phyloP scores from a whole-genome alignment of 768 basidiomycete species.

The Collybia mongolica region DNA sequence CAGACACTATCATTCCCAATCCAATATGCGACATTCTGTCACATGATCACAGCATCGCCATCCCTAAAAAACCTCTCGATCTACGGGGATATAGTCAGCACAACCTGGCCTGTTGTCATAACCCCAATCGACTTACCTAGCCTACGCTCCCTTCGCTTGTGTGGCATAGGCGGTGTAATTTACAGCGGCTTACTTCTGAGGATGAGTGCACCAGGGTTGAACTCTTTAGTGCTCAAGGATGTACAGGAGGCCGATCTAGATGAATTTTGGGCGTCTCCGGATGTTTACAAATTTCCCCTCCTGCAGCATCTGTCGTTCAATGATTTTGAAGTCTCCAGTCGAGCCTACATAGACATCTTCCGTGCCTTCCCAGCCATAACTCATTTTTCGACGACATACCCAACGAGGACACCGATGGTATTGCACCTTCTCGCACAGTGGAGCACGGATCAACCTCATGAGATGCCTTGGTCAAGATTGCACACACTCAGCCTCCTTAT shows the following conservation, averaged over 20 bases:
- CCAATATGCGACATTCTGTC: slow-evolving; percentile 29
- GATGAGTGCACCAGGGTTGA: slow-evolving; percentile 36
- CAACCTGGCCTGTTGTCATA: slow-evolving; percentile 22
- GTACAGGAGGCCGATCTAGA: slow-evolving; percentile 41
- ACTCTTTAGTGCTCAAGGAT: slow-evolving; percentile 41
- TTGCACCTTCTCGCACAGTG: slow-evolving; percentile 23
- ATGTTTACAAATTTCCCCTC: slow-evolving; percentile 25
- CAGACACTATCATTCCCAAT: slow-evolving; percentile 36
- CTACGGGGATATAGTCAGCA: slow-evolving; percentile 38
- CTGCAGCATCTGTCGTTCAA: slow-evolving; percentile 36
- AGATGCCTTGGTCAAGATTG: slow-evolving; percentile 34
- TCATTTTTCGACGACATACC: slow-evolving; percentile 26
- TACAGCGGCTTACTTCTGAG: slow-evolving; percentile 37
- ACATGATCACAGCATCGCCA: slow-evolving; percentile 31
- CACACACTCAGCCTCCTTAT: slow-evolving; percentile 27
- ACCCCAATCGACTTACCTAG: slow-evolving; percentile 29
- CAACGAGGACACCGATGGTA: slow-evolving; percentile 20
- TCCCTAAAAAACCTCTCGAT: slow-evolving; percentile 40
- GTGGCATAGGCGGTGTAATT: slow-evolving; percentile 31
- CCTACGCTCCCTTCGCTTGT: slow-evolving; percentile 41
- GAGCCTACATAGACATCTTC: slow-evolving; percentile 27
- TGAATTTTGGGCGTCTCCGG: slow-evolving; percentile 25
- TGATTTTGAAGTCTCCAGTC: slow-evolving; percentile 38
- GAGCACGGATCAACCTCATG: neutral
- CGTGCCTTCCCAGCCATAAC: slow-evolving; percentile 31